phyloP scores from a whole-genome alignment of 179 eudicot species.

The Heliamphora pulchella region DNA sequence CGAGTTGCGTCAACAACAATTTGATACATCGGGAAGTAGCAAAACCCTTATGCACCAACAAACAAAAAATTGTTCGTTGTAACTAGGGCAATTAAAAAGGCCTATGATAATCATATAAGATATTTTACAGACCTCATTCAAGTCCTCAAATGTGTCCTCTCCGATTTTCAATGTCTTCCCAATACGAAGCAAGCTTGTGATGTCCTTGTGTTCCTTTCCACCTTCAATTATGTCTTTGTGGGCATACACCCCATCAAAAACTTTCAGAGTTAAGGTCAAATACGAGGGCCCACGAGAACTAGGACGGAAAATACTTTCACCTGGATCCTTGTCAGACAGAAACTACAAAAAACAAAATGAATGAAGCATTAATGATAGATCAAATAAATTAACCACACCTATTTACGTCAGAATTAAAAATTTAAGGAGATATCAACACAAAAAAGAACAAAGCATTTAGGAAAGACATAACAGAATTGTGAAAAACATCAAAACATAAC shows the following conservation, averaged over 20 bases:
- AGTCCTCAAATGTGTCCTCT: conserved; percentile 86
- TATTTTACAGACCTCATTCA: conserved; percentile 68
- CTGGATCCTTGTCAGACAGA: conserved; percentile 73
- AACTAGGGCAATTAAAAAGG: neutral
- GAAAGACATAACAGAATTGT: neutral
- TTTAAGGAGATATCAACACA: neutral
- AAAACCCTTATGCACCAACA: neutral
- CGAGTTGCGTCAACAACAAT: neutral
- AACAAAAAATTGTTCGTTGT: neutral
- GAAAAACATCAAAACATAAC: neutral
- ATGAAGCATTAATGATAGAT: conserved; percentile 5
- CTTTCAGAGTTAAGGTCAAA: conserved; percentile 76
- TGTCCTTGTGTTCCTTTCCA: conserved; percentile 93
- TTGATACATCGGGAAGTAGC: neutral
- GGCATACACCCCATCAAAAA: conserved; percentile 86
- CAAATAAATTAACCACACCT: too few species aligned
- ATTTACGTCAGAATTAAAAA: neutral
- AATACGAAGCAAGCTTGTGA: conserved; percentile 83
- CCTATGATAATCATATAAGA: neutral
- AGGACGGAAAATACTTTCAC: conserved; percentile 90
- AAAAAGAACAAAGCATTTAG: neutral
- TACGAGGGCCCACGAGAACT: conserved; percentile 83
- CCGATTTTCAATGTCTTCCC: conserved; percentile 85
- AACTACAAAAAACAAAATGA: conserved; percentile 37
- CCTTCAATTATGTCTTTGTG: conserved; percentile 90